Evolutionary conservation across 306 rosid genomes (phyloP).

Genomic region (Cucurbita pepo): DNA sequence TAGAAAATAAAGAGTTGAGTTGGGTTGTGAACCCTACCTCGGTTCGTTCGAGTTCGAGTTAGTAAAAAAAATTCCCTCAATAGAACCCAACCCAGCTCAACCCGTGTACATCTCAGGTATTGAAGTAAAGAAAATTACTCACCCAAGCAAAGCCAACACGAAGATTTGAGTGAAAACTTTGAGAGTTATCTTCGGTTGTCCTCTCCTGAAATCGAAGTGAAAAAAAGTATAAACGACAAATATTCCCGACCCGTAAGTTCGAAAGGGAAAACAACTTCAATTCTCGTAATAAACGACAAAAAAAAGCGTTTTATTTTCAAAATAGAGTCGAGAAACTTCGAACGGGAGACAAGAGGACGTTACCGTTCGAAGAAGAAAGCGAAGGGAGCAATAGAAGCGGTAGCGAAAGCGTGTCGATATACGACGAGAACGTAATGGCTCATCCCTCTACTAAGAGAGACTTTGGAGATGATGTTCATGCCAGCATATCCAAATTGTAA

Average conservation of each 20-base stretch:
- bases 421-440: constrained; percentile 90
- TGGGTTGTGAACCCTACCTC: too few species aligned
- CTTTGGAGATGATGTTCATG: constrained; percentile 64
- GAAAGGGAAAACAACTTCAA: neutral
- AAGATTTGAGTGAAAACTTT: constrained; percentile 57
- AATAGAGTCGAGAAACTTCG: neutral
- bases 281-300: too few species aligned
- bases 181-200: constrained; percentile 65
- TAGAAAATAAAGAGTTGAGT: too few species aligned
- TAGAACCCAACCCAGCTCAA: too few species aligned
- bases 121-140: constrained; percentile 3
- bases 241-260: neutral
- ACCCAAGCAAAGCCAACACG: constrained; percentile 78
- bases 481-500: constrained; percentile 84
- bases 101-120: neutral
- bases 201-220: constrained; percentile 34
- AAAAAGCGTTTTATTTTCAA: too few species aligned
- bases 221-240: too few species aligned
- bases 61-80: too few species aligned
- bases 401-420: constrained; percentile 78
- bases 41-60: too few species aligned
- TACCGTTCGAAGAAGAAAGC: constrained; percentile 71
- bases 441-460: constrained; percentile 78
- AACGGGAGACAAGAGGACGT: neutral
- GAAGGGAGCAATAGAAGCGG: constrained; percentile 54